Percentiles rank a stretch among this genome's conserved stretches.
phyloP scores from a whole-genome alignment of 2,329 filamentous ascomycete genomes.

The Aschersonia sp. region DNA sequence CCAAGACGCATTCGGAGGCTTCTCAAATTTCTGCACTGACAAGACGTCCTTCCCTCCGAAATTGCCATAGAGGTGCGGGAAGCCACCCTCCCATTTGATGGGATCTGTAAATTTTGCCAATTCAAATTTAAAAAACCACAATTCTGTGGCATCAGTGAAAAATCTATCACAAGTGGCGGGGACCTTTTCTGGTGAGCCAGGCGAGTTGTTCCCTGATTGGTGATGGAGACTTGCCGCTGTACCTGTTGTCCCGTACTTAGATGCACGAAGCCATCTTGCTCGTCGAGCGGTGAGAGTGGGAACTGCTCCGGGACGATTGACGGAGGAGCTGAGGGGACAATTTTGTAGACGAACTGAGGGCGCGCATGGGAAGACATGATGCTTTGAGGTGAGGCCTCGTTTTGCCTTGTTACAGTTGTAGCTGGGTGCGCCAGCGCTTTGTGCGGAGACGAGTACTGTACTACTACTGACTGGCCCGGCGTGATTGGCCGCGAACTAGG shows the following conservation, averaged over 20 bases:
- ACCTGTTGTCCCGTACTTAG: constrained; percentile 41
- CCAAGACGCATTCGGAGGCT: constrained; percentile 31
- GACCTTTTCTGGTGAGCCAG: constrained; percentile 17
- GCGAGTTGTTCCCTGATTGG: background rate
- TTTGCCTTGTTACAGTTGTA: no score
- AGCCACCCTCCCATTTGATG: constrained; percentile 42
- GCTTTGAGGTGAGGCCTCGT: background rate
- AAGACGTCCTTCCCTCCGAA: constrained; percentile 38
- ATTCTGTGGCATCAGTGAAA: constrained; percentile 20
- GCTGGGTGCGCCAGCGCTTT: no score
- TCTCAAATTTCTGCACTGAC: constrained; percentile 28
- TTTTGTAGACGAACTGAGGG: constrained; percentile 41
- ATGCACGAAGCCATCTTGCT: constrained; percentile 46
- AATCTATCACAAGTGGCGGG: constrained; percentile 29
- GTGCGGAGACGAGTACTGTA: no score
- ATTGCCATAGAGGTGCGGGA: constrained; percentile 45
- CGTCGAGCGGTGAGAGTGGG: constrained; percentile 44
- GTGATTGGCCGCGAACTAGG: no score
- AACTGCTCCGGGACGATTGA: constrained; percentile 37
- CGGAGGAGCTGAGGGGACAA: constrained; percentile 36
- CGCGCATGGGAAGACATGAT: constrained; percentile 11
- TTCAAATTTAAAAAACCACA: constrained; percentile 41
- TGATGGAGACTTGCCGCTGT: background rate
- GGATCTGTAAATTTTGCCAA: constrained; percentile 26
- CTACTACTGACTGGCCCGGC: no score